Percentiles rank a stretch among this genome's conserved stretches.
Evolutionary conservation across 768 basidiomycete species (phyloP).

Genomic region (Dendrothele bispora): DNA sequence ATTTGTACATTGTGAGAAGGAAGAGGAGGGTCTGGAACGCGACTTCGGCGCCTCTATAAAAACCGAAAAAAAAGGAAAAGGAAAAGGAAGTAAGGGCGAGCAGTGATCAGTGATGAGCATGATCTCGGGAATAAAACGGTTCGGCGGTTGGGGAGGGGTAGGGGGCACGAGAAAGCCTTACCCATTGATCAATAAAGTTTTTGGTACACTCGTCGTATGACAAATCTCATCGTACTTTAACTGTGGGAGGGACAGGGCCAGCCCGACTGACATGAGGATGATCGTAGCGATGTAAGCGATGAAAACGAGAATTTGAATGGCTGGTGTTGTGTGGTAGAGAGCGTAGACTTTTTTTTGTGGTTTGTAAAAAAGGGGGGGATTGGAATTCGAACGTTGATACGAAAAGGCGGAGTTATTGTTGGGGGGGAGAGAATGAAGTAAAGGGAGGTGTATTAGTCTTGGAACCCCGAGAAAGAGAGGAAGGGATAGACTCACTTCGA

Average conservation of each 20-base stretch:
- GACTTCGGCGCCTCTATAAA: constrained; percentile 25
- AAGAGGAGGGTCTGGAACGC: constrained; percentile 41
- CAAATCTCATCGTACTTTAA: constrained; percentile 1
- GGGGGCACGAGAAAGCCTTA: not conserved
- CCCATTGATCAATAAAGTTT: not conserved
- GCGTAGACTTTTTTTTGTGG: constrained; percentile 8
- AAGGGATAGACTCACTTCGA: constrained; percentile 27
- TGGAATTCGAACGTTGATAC: no score
- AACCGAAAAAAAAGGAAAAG: not conserved
- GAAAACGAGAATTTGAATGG: not conserved
- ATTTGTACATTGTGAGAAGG: constrained; percentile 36
- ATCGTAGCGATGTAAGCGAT: constrained; percentile 2
- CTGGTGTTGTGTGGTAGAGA: constrained; percentile 3
- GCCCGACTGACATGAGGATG: not conserved
- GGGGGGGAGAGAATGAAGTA: no score
- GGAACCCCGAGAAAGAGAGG: not conserved
- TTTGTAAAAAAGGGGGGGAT: not conserved
- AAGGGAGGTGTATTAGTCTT: not conserved
- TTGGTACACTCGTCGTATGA: not conserved
- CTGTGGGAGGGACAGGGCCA: not conserved
- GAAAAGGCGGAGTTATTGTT: no score
- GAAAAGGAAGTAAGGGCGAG: no score
- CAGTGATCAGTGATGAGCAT: no score
- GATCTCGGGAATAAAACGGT: no score
- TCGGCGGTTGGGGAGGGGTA: no score